Evolutionary conservation across 2,329 filamentous ascomycete species (phyloP).

Genomic region (Alternaria sp.): DNA sequence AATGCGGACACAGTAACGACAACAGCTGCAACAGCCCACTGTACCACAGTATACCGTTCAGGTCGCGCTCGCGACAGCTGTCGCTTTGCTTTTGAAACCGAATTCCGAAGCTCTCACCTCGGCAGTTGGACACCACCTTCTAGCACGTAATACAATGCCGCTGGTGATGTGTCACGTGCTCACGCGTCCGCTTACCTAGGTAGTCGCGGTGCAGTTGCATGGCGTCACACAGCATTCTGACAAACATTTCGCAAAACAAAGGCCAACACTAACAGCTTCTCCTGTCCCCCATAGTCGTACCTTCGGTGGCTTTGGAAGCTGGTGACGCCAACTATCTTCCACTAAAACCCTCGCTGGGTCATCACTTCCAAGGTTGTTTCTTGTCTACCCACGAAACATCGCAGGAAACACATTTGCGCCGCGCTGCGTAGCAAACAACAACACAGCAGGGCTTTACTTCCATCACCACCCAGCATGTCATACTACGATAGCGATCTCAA

Average conservation of each 20-base stretch:
- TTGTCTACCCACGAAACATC: not conserved
- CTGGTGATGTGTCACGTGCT: not conserved
- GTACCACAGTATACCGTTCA: not conserved
- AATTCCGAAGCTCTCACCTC: no score
- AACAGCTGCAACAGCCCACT: not conserved
- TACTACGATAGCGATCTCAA: not conserved
- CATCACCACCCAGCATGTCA: not conserved
- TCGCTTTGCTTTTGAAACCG: not conserved
- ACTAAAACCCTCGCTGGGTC: not conserved
- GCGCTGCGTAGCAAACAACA: not conserved
- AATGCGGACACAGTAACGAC: not conserved
- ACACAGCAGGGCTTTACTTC: not conserved
- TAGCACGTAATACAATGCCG: not conserved
- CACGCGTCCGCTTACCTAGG: not conserved
- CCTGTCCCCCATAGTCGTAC: not conserved
- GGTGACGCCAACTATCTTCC: not conserved
- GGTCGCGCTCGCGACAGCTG: accelerated
- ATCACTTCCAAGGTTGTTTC: not conserved
- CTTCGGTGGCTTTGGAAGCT: accelerated
- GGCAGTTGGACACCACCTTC: not conserved
- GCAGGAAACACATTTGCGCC: not conserved
- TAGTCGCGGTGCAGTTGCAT: not conserved
- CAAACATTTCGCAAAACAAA: not conserved
- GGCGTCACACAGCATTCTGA: not conserved
- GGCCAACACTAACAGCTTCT: not conserved